A percentile compares a stretch with the other conserved stretches of the same genome.
Conservation (phyloP, 2,329 filamentous ascomycete species). For the Penicillium occitanis region DNA sequence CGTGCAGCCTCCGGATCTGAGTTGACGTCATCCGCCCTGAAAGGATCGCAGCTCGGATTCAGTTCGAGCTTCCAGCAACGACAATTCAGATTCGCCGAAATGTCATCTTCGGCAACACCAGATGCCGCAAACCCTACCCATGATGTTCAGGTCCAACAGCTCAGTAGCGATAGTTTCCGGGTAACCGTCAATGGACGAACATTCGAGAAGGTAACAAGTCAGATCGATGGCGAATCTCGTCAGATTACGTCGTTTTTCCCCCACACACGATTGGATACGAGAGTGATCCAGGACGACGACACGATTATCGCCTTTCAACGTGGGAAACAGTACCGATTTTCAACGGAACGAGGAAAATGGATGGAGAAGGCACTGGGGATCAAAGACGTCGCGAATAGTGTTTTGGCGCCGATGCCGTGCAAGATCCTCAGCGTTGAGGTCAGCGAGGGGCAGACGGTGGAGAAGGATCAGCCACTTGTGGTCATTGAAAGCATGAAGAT, state of each 20-base stretch:
- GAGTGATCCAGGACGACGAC: constrained; percentile 60
- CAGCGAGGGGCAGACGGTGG: constrained; percentile 73
- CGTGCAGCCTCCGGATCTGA: constrained; percentile 36
- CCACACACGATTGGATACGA: constrained; percentile 74
- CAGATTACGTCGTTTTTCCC: constrained; percentile 75
- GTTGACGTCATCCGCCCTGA: constrained; percentile 27
- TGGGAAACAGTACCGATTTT: constrained; percentile 58
- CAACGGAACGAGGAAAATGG: constrained; percentile 67
- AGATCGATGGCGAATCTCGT: constrained; percentile 43
- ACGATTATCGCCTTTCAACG: constrained; percentile 73
- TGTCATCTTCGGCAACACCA: constrained; percentile 47
- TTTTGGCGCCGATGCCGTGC: constrained; percentile 94
- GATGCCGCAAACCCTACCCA: constrained; percentile 36
- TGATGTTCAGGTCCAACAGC: constrained; percentile 54
- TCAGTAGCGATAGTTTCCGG: constrained; percentile 49
- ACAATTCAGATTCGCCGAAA: constrained; percentile 57
- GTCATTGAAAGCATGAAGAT: constrained; percentile 93
- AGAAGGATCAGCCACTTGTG: constrained; percentile 82
- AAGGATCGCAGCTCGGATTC: constrained; percentile 55
- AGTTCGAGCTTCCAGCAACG: constrained; percentile 63
- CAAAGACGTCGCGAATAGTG: constrained; percentile 76
- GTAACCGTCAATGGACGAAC: constrained; percentile 46
- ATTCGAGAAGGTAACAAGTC: constrained; percentile 50
- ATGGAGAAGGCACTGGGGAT: constrained; percentile 82
- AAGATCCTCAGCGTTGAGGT: constrained; percentile 93